Evolutionary conservation across 805 yeast species (phyloP), one percentile per base, ranked within the genome.

Genomic region (Saccharomyces jurei): DNA sequence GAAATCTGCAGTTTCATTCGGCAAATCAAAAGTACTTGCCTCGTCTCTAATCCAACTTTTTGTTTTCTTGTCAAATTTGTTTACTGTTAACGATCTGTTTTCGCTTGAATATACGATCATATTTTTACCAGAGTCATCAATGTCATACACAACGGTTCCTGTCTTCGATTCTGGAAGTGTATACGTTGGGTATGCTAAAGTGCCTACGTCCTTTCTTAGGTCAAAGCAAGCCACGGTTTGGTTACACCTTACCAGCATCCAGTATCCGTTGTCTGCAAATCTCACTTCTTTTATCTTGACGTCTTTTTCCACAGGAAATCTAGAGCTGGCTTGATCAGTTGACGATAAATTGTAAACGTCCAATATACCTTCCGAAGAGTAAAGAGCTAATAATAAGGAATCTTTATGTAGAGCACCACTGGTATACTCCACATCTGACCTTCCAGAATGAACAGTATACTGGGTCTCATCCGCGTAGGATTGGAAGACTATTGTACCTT

Each of bases 351-450:
- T 64, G 51, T 11, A 54, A 46, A 21, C 65, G 41, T n/a, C 51
- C 48, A 50, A 48, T 50, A 4, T 51, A 28, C 17, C 44, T 25
- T 6, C 27, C 47, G 27, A 50, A 51, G 6, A 51, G 60, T 28
- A 67, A 49, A 36, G 44, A 5, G 74, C 73, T 9, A 74, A 48
- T 25, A 74, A 51, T 3, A 67, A 50, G 4, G 78, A 77, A 58
- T 75, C 78, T 44, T 68, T 70, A 55, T 75, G 78, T 17, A 71
- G 46, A 2, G 54, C 51, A 11, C 54, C 58, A 2, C 36, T 27
- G 46, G 36, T 11, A 50, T 46, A 21, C 14, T 56, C 9, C 9
- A 47, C 22, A 13, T 50, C 48, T 50, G 17, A 48, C 27, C 51
- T 51, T 6, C 21, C 47, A 6, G 49, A 13, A 29, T 47, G 29